Evolutionary conservation across 139 green algal species (phyloP), one percentile per base, ranked within the genome.

Genomic region (Chlorella sp.): DNA sequence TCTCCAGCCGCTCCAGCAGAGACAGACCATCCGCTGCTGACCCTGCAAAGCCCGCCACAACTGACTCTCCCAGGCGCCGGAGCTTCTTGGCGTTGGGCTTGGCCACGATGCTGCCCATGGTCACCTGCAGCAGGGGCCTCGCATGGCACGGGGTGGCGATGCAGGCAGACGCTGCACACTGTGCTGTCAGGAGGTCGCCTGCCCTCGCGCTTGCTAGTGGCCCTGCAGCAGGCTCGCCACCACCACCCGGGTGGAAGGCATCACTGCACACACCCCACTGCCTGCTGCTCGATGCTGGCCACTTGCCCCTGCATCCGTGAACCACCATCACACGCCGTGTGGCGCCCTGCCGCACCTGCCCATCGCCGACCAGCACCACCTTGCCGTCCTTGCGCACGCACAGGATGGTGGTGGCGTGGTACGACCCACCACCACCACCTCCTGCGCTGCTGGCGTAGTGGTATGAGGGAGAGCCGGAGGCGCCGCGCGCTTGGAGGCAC

Each of bases 11-110:
- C 70, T 97, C 93, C 73, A 96, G 91, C 20, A 97, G 81, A 1
- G 93, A 95, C 71, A 97, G 87, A 0, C 92, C 93, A 73, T 97
- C 93, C 0, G 93, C 93, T 0, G 93, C 97, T 1, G 90, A 87
- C 2, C 92, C 92, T 27, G 80, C 80, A 69, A 85, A 85, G 49
- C 80, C 80, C 4, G 69, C 80, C 30, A 85, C 69, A 50, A 85
- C 80, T 3, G 34, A 35, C 10, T 85, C 80, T 3, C 75, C 80
- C 34, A 85, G 80, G n/a, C 75, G 62, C 22, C 80, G 75, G 26
- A 85, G 51, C 73, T 85, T 85, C 23, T 73, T 73, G 1, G 77
- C 80, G 26, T 85, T 85, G n/a, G 80, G 80, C 65, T 85, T 85
- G 27, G 77, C 75, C 3, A 76, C 69, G 31, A 75, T 76, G 24